Conservation (phyloP, 106 monocot genomes). For the Vanilla planifolia region DNA sequence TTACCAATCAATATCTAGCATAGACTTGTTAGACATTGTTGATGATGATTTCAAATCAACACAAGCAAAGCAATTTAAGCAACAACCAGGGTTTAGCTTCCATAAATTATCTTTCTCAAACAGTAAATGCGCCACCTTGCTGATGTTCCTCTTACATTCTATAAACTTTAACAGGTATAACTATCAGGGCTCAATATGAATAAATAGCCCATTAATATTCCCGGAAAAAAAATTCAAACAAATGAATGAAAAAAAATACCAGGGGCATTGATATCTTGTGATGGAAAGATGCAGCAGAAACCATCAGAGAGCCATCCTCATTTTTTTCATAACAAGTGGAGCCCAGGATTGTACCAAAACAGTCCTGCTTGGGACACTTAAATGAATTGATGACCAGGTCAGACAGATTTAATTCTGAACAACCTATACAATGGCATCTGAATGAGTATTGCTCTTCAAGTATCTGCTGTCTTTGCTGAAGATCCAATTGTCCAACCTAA, state of each 20-base stretch:
- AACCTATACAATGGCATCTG: constrained; percentile 66
- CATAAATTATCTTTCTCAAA: constrained; percentile 13
- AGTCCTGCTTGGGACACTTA: constrained; percentile 38
- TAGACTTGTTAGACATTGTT: constrained; percentile 14
- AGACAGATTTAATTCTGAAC: constrained; percentile 61
- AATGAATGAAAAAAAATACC: constrained; percentile 25
- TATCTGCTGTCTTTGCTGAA: constrained; percentile 45
- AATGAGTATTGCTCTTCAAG: constrained; percentile 77
- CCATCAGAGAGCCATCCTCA: constrained; percentile 21
- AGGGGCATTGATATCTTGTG: constrained; percentile 30
- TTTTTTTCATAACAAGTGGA: constrained; percentile 10
- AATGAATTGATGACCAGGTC: constrained; percentile 82
- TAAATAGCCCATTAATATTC: no score
- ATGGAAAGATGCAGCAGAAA: constrained; percentile 21
- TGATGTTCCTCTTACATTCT: constrained; percentile 25
- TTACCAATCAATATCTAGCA: constrained; percentile 47
- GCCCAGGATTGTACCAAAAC: constrained; percentile 62
- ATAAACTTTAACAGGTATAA: constrained; percentile 18
- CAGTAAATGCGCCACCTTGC: constrained; percentile 43
- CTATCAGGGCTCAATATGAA: no score
- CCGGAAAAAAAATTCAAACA: no score
- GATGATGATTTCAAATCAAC: constrained; percentile 27
- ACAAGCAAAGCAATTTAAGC: constrained; percentile 57
- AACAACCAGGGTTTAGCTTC: constrained; percentile 36
- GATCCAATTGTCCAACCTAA: constrained; percentile 66